phyloP scores from a whole-genome alignment of 768 basidiomycete species.

The Hydnum rufescens region DNA sequence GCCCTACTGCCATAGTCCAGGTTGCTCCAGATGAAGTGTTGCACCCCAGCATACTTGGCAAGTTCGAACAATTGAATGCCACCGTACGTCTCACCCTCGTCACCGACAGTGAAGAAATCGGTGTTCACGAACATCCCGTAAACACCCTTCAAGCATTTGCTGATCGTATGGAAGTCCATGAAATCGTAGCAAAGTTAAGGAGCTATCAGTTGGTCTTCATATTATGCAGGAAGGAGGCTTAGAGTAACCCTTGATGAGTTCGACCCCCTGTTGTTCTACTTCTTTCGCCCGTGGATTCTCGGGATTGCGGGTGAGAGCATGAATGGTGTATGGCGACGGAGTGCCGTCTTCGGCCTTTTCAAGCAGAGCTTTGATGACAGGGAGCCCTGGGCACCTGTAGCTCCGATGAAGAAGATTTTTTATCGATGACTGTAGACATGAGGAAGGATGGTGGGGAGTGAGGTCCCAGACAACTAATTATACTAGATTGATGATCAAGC shows the following conservation, averaged over 20 bases:
- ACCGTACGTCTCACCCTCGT: constrained; percentile 2
- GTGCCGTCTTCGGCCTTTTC: neutral
- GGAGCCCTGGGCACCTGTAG: constrained; percentile 5
- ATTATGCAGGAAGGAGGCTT: neutral
- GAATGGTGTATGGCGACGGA: neutral
- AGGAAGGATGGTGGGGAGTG: too few species aligned
- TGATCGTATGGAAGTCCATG: neutral
- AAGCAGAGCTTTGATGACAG: neutral
- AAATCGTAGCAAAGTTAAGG: neutral
- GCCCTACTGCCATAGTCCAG: constrained; percentile 26
- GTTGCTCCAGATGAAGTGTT: constrained; percentile 21
- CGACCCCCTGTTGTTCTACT: neutral
- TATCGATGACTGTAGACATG: too few species aligned
- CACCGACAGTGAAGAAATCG: constrained; percentile 6
- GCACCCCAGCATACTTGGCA: neutral
- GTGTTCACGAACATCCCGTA: constrained; percentile 8
- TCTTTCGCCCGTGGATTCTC: neutral
- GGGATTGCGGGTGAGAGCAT: constrained; percentile 3
- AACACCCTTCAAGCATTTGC: neutral
- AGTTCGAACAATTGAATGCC: constrained; percentile 2
- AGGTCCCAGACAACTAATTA: too few species aligned
- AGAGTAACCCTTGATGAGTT: neutral
- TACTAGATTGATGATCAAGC: too few species aligned
- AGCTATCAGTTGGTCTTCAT: neutral
- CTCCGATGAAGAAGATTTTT: constrained; percentile 1